Evolutionary conservation across 768 basidiomycete genomes (phyloP).

Genomic region (Megacollybia marginata): DNA sequence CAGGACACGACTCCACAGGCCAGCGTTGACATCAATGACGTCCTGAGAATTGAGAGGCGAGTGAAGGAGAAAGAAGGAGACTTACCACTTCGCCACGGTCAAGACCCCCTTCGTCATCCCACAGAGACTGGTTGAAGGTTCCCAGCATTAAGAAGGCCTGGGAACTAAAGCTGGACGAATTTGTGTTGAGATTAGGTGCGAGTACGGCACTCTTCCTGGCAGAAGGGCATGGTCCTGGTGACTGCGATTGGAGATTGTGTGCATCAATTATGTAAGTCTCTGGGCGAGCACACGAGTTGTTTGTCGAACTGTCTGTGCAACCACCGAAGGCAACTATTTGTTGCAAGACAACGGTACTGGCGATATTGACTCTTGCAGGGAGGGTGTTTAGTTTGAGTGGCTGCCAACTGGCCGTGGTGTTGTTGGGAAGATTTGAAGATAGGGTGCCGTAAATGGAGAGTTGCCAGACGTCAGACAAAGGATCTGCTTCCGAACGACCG

Average conservation of each 20-base stretch:
- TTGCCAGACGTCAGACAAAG: slow-evolving; percentile 66
- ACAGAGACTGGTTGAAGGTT: slow-evolving; percentile 51
- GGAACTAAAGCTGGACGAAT: slow-evolving; percentile 47
- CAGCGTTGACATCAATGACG: slow-evolving; percentile 52
- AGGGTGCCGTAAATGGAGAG: slow-evolving; percentile 63
- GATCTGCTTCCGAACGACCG: slow-evolving; percentile 33
- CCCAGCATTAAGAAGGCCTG: slow-evolving; percentile 71
- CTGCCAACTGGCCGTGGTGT: slow-evolving; percentile 54
- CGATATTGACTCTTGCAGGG: slow-evolving; percentile 39
- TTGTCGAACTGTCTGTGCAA: slow-evolving; percentile 38
- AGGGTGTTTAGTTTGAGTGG: slow-evolving; percentile 31
- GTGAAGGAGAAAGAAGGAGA: background rate
- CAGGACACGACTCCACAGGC: slow-evolving; percentile 63
- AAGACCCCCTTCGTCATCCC: slow-evolving; percentile 60
- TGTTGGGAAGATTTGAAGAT: slow-evolving; percentile 55
- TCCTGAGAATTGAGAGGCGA: slow-evolving; percentile 34
- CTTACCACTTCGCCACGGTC: slow-evolving; percentile 65
- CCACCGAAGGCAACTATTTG: slow-evolving; percentile 55
- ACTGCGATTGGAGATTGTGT: slow-evolving; percentile 23
- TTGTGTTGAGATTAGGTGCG: slow-evolving; percentile 50
- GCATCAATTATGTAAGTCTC: slow-evolving; percentile 51
- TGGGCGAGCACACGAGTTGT: slow-evolving; percentile 49
- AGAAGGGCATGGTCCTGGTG: slow-evolving; percentile 51
- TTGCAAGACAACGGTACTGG: slow-evolving; percentile 49
- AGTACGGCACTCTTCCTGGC: slow-evolving; percentile 55